Conservation (phyloP, 1,284 basidiomycete species). For the Fereydounia khargensis region DNA sequence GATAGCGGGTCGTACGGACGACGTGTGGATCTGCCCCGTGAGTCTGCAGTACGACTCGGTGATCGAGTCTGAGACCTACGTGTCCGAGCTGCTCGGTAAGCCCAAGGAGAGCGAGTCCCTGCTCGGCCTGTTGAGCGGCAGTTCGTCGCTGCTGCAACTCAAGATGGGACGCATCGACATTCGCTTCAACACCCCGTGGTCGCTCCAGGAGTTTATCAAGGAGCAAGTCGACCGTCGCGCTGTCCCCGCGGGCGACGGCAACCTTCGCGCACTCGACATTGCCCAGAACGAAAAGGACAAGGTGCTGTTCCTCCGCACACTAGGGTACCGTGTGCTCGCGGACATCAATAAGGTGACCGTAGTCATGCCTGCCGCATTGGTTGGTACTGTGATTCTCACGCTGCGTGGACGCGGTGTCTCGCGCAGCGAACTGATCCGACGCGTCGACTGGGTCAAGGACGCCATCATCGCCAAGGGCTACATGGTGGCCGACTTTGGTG, state of each 20-base stretch:
- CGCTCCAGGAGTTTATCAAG: constrained; percentile 52
- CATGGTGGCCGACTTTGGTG: constrained; percentile 56
- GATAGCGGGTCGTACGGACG: constrained; percentile 48
- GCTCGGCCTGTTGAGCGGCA: constrained; percentile 53
- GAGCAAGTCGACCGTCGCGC: constrained; percentile 46
- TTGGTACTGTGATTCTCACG: constrained; percentile 57
- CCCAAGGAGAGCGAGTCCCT: constrained; percentile 59
- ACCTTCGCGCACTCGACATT: constrained; percentile 30
- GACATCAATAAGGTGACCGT: constrained; percentile 58
- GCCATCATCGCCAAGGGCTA: constrained; percentile 56
- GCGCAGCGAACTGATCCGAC: constrained; percentile 51
- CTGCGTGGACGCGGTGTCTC: constrained; percentile 58
- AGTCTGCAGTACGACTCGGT: constrained; percentile 59
- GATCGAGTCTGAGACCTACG: constrained; percentile 58
- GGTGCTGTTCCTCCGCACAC: constrained; percentile 50
- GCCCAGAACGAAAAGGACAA: constrained; percentile 40
- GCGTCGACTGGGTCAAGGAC: constrained; percentile 52
- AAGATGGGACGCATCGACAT: constrained; percentile 58
- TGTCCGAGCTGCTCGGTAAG: constrained; percentile 58
- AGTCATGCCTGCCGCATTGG: constrained; percentile 58
- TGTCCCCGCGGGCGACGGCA: constrained; percentile 15
- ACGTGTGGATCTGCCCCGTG: constrained; percentile 58
- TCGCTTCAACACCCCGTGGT: constrained; percentile 58
- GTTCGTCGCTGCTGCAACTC: constrained; percentile 53
- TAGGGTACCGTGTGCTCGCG: constrained; percentile 57